Base-by-base conservation (phyloP, 805 yeast species). In the Barnettozyma populi region DNA sequence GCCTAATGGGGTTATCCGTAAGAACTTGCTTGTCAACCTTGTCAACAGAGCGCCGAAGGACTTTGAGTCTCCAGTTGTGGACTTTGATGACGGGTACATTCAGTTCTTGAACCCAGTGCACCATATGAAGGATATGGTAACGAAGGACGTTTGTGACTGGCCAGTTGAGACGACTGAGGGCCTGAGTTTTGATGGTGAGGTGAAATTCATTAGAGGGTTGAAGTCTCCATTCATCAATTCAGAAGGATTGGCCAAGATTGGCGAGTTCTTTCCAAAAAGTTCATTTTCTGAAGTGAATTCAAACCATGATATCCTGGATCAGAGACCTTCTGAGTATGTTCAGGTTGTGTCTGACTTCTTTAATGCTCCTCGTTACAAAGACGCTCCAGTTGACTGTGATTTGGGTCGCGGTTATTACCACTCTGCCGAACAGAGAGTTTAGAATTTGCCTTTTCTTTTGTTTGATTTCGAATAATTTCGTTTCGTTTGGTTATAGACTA, bases 1-100 rank as follows among this genome's bases (percentile, higher is more conserved):
- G 73, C 99, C 99, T 54, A 94, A 92, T 75, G 61, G 55, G 18
- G 53, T 58, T 16, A 52, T 56, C 19, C 61, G 76, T 46, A 52
- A 63, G 44, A 74, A 74, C 46, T 55, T 75, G 41, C 55, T 67
- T 43, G 62, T 70, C 14, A 75, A 74, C 54, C 47, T 72, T 41
- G 64, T 59, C 35, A 64, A 61, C 50, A 62, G 57, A 38, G 50
- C 57, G 7, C 64, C 67, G 24, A 57, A 56, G 27, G 57, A 48
- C 40, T 57, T 57, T 35, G 57, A 53, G 25, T 55, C 62, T 7
- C 61, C 63, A 11, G 59, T 57, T 19, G 54, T 63, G 13, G 53
- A 59, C 46, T 60, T 58, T 44, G 56, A 56, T 21, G 59, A 61
- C 20, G 64, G 63, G 14, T 51, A 55, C 39, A 60, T 56, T 34